A percentile compares a stretch with the other conserved stretches of the same genome.
phyloP scores from a whole-genome alignment of 768 basidiomycete species.

The Phallus indusiatus region DNA sequence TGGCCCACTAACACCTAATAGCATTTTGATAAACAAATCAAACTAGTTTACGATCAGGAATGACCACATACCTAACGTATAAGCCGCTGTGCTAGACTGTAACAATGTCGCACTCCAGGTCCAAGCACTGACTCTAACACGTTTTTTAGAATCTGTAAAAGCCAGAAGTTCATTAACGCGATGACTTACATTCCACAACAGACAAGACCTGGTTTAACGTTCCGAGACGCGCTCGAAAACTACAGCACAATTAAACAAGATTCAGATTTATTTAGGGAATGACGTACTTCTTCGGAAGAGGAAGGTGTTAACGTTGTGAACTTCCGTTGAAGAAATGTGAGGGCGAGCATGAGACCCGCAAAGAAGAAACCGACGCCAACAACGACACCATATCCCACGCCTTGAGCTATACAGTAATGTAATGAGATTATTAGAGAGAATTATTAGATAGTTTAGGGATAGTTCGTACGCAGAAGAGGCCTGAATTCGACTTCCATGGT shows the following conservation, averaged over 20 bases:
- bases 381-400: constrained; percentile 42
- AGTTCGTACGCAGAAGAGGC: constrained; percentile 27
- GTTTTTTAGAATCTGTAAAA: not conserved
- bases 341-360: constrained; percentile 34
- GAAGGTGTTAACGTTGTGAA: constrained; percentile 37
- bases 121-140: constrained; percentile 40
- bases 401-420: constrained; percentile 25
- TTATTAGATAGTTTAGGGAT: not conserved
- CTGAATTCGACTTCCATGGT: constrained; percentile 23
- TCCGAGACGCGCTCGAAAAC: constrained; percentile 34
- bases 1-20: constrained; percentile 37
- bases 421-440: not conserved
- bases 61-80: constrained; percentile 32
- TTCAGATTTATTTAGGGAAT: not conserved
- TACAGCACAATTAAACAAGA: not conserved
- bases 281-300: constrained; percentile 37
- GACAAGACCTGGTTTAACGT: constrained; percentile 40
- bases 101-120: constrained; percentile 49
- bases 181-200: constrained; percentile 37
- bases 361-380: constrained; percentile 45
- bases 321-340: constrained; percentile 36
- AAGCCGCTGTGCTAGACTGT: constrained; percentile 44
- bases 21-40: not conserved
- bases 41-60: not conserved
- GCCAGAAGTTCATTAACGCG: not conserved